Evolutionary conservation across 176 grass and related monocot species (phyloP).

Genomic region (Poa annua): DNA sequence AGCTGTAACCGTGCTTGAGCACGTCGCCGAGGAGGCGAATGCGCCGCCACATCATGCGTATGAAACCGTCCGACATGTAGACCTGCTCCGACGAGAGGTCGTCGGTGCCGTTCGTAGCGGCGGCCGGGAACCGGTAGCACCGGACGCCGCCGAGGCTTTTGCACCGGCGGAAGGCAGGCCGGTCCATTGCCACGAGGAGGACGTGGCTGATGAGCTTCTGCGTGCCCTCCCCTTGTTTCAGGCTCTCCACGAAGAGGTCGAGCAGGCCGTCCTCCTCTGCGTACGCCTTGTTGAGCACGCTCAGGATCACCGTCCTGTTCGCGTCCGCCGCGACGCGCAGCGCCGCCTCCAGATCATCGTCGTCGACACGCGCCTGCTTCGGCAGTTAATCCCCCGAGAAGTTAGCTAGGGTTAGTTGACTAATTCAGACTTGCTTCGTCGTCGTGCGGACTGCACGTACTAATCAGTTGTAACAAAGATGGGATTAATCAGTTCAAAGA

Average conservation of each 20-base stretch:
- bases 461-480: not conserved
- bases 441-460: not conserved
- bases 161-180: constrained; percentile 47
- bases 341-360: constrained; percentile 56
- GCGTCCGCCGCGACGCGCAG: constrained; percentile 54
- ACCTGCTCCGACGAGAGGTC: constrained; percentile 72
- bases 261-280: constrained; percentile 67
- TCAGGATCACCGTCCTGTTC: constrained; percentile 66
- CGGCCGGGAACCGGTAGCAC: constrained; percentile 56
- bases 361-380: constrained; percentile 3
- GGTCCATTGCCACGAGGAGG: constrained; percentile 63
- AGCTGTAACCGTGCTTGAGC: constrained; percentile 60
- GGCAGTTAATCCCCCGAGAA: not conserved
- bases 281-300: constrained; percentile 68
- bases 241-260: constrained; percentile 66
- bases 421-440: not conserved
- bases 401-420: constrained; percentile 14
- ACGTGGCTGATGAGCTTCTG: constrained; percentile 58
- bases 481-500: not conserved
- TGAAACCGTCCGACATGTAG: constrained; percentile 83
- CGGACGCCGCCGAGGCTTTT: constrained; percentile 44
- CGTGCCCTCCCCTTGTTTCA: constrained; percentile 60
- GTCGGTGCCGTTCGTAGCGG: not conserved
- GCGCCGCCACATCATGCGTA: constrained; percentile 81
- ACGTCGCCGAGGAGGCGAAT: constrained; percentile 70